Base-by-base conservation (phyloP, 192 early-diverging fungal genomes). In the Dissophora ornata region DNA sequence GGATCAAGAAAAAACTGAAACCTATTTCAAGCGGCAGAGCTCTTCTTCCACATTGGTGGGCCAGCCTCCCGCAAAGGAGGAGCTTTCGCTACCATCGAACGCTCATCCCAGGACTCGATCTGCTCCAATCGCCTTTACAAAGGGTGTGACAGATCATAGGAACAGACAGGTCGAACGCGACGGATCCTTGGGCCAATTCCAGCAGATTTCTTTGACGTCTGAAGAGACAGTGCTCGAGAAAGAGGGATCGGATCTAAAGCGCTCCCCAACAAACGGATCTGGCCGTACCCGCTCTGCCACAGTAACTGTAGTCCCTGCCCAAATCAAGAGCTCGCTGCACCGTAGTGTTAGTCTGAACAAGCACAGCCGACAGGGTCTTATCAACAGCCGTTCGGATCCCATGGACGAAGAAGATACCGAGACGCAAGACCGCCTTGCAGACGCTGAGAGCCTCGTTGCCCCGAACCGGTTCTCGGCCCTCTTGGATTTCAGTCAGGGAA, bases 1-100 rank as follows among this genome's bases (percentile, higher is more conserved):
- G 73, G 73, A 77, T 44, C 57, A 77, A 50, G 64, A 77, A 56
- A 67, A 77, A 46, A 67, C 73, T 16, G 73, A 67, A 28, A 67
- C 57, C 19, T 77, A 77, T 28, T 77, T 77, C 59, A 42, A 77
- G 44, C 32, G 44, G 0, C 63, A 67, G 3, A 26, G 47, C 24
- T 77, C 73, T 0, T 55, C 73, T 10, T 47, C 73, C 7, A 67
- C 65, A 22, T 16, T 77, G 4, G 65, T 62, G 1, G 53, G 28
- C 29, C n/a, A n/a, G 34, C 60, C 32, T 19, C 10, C 44, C 5
- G 11, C 48, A 2, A 32, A 34, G 22, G 36, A 57, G 64, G 45
- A 29, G 19, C 15, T 33, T 22, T 29, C 25, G 16, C 32, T 45
- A 29, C 64, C 65, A 1, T 67, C 73, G 19, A 77, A 67, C 50